phyloP scores from a whole-genome alignment of 768 basidiomycete genomes.

The Rhodosporidiobolus odoratus region DNA sequence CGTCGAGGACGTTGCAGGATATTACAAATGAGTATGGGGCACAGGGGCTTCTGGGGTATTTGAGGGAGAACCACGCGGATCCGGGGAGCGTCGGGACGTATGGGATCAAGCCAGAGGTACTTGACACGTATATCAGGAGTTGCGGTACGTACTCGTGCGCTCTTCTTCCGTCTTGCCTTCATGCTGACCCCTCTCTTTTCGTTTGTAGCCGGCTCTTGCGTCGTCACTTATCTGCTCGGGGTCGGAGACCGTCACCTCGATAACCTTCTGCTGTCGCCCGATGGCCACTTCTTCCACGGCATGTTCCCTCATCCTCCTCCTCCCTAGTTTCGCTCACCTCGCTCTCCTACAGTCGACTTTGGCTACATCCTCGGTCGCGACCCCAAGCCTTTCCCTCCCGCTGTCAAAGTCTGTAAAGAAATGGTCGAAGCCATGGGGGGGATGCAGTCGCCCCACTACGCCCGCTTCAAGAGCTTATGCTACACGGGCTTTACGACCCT shows the following conservation, averaged over 20 bases:
- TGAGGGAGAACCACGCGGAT: conserved; percentile 80
- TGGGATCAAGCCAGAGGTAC: conserved; percentile 86
- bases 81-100: conserved; percentile 90
- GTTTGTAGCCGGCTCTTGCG: conserved; percentile 86
- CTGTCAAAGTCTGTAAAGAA: conserved; percentile 97
- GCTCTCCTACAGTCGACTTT: conserved; percentile 69
- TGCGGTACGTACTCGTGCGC: conserved; percentile 62
- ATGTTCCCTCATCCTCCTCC: conserved; percentile 28
- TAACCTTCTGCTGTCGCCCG: conserved; percentile 84
- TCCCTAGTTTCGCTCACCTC: not conserved
- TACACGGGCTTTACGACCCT: conserved; percentile 97
- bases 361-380: conserved; percentile 97
- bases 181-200: conserved; percentile 3
- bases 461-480: conserved; percentile 90
- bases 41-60: conserved; percentile 78
- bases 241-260: conserved; percentile 97
- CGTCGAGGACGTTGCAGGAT: conserved; percentile 89
- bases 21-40: conserved; percentile 73
- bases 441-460: conserved; percentile 86
- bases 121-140: conserved; percentile 93
- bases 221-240: conserved; percentile 89
- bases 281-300: conserved; percentile 99
- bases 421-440: conserved; percentile 99
- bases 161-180: not conserved
- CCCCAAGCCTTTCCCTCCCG: conserved; percentile 94